phyloP scores from a whole-genome alignment of 2,329 filamentous ascomycete species.

The Colletotrichum tabaci region DNA sequence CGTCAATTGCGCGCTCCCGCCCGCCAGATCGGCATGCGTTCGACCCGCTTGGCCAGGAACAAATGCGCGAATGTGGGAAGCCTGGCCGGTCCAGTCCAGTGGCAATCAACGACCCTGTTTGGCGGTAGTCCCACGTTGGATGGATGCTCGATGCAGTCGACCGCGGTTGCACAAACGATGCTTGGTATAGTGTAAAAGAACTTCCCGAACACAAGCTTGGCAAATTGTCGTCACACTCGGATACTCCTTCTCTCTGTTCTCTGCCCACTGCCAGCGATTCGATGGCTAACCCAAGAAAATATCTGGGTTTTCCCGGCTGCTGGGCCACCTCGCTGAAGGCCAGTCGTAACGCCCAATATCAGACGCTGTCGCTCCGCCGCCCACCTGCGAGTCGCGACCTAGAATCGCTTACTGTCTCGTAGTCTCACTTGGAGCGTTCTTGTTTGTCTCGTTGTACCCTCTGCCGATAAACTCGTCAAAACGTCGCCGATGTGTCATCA shows the following conservation, averaged over 20 bases:
- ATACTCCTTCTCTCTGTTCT: conserved; percentile 11
- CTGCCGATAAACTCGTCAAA: background rate
- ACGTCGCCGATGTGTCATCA: background rate
- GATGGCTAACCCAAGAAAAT: background rate
- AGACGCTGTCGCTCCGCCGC: conserved; percentile 3
- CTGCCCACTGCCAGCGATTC: conserved; percentile 15
- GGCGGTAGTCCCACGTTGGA: conserved; percentile 16
- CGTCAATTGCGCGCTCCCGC: conserved; percentile 32
- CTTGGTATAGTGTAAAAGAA: background rate
- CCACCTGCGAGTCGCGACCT: background rate
- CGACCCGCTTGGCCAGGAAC: conserved; percentile 20
- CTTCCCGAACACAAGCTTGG: background rate
- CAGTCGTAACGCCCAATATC: conserved; percentile 1
- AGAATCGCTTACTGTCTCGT: background rate
- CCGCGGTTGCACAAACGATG: background rate
- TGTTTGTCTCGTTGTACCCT: background rate
- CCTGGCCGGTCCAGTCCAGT: too few relatives aligned
- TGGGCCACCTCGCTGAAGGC: background rate
- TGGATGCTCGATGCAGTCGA: background rate
- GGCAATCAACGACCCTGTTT: conserved; percentile 11
- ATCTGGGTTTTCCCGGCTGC: background rate
- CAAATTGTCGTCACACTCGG: background rate
- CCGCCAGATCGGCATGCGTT: conserved; percentile 23
- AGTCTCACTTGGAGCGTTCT: background rate
- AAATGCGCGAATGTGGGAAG: background rate